Percentiles rank a stretch among this genome's conserved stretches.
Conservation (phyloP, 2,329 filamentous ascomycete genomes). For the Leptodontidium sp. region DNA sequence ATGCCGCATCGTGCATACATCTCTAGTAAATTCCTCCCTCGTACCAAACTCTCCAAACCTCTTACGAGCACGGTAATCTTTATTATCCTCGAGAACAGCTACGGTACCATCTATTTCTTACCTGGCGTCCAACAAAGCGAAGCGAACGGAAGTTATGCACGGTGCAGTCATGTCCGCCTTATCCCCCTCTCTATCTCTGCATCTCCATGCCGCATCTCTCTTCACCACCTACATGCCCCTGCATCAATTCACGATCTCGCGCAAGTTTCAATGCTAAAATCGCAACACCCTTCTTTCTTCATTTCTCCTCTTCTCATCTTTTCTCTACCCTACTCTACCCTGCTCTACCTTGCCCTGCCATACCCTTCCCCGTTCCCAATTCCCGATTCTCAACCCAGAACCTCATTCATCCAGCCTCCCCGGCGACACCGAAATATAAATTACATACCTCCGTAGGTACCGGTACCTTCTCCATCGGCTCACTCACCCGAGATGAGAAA, state of each 20-base stretch:
- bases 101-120: neutral
- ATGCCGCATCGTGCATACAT: too few relatives aligned
- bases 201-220: neutral
- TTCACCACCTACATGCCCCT: slow-evolving; percentile 3
- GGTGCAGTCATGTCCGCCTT: slow-evolving; percentile 3
- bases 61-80: too few relatives aligned
- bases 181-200: neutral
- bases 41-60: too few relatives aligned
- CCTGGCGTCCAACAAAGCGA: too few relatives aligned
- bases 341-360: neutral
- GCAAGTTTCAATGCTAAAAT: neutral
- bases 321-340: neutral
- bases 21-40: too few relatives aligned
- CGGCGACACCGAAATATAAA: neutral
- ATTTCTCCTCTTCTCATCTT: neutral
- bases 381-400: neutral
- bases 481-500: neutral
- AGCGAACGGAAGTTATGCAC: neutral
- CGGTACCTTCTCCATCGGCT: slow-evolving; percentile 13
- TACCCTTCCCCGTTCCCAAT: neutral
- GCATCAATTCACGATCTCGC: neutral
- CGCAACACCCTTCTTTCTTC: neutral
- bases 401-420: neutral
- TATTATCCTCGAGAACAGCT: too few relatives aligned
- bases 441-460: neutral